Base-by-base conservation (phyloP, 1,284 basidiomycete genomes). In the Ganoderma lucidum region DNA sequence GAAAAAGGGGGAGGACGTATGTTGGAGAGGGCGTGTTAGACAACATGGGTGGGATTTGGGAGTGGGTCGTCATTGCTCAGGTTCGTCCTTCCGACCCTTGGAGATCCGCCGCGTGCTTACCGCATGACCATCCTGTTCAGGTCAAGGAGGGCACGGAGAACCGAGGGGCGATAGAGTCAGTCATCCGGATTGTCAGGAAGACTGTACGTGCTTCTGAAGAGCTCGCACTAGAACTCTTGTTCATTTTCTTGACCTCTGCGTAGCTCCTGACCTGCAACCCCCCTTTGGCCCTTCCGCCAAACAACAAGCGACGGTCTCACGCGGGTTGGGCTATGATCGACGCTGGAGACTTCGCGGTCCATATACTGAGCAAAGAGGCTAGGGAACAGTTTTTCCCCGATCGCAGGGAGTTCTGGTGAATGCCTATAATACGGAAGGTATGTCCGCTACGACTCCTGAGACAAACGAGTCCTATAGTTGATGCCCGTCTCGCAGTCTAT, bases 281-380 rank as follows among this genome's bases (percentile, higher is more conserved):
- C 0, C 88, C 90, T 6, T 74, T 93, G 23, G 76, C 82, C 19
- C 81, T 94, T 17, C 88, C 90, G 2, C 85, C 86, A 15, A 92
- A 92, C 71, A 82, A 85, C 32, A 90, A 88, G 74, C 84, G 85
- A 44, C 81, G 85, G 30, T 83, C 84, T 63, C 84, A 87, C 71
- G 88, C 90, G 67, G 91, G 91, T n/a, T 94, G 93, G 93, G 90
- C 90, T 2, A 88, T 94, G 89, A 82, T 94, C 62, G 93, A 94
- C 77, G 92, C 87, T 10, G 93, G 93, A 44, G 84, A 88, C 55
- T 93, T 93, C 82, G 93, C 89, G 2, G 88, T 94, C 12, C 93
- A 94, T 76, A 82, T 94, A 61, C 74, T 94, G 69, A 91, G 90
- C 79, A 85, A 80, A 69, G 84, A 86, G 42, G 88, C 88, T 35